Evolutionary conservation across 495 filamentous ascomycete species (phyloP).

Genomic region (Neurospora sp.): DNA sequence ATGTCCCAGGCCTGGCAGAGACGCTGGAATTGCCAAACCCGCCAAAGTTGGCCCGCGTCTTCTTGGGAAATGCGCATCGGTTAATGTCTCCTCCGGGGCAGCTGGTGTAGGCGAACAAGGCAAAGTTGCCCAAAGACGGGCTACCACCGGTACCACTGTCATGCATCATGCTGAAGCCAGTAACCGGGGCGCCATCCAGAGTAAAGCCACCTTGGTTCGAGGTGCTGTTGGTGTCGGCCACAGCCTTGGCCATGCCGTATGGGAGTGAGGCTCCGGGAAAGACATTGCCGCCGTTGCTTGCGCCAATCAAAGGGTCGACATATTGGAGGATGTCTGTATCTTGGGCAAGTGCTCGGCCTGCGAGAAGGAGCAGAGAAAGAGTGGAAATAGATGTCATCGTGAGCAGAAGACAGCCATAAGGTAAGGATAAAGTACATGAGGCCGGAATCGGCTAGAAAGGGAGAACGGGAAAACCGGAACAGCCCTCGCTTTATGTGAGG

Average conservation of each 20-base stretch:
- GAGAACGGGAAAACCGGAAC: neutral
- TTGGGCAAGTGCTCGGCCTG: constrained; percentile 1
- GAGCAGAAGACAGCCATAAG: neutral
- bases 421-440: neutral
- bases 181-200: constrained; percentile 48
- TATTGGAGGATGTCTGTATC: constrained; percentile 28
- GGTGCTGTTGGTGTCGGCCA: constrained; percentile 56
- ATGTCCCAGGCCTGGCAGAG: constrained; percentile 56
- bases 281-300: constrained; percentile 57
- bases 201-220: constrained; percentile 66
- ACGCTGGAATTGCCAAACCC: constrained; percentile 40
- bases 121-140: constrained; percentile 64
- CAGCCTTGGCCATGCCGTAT: constrained; percentile 70
- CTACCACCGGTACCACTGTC: constrained; percentile 63
- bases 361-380: constrained; percentile 5
- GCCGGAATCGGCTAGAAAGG: neutral
- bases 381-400: constrained; percentile 3
- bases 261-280: constrained; percentile 67
- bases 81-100: constrained; percentile 58
- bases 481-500: neutral
- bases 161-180: constrained; percentile 60
- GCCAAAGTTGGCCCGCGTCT: constrained; percentile 20
- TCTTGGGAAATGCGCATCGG: constrained; percentile 52
- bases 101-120: constrained; percentile 56
- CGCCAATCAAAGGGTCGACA: constrained; percentile 50